A percentile compares a stretch with the other conserved stretches of the same genome.
phyloP scores from a whole-genome alignment of 2,329 filamentous ascomycete species.

The Ceratocystis alfenasii region DNA sequence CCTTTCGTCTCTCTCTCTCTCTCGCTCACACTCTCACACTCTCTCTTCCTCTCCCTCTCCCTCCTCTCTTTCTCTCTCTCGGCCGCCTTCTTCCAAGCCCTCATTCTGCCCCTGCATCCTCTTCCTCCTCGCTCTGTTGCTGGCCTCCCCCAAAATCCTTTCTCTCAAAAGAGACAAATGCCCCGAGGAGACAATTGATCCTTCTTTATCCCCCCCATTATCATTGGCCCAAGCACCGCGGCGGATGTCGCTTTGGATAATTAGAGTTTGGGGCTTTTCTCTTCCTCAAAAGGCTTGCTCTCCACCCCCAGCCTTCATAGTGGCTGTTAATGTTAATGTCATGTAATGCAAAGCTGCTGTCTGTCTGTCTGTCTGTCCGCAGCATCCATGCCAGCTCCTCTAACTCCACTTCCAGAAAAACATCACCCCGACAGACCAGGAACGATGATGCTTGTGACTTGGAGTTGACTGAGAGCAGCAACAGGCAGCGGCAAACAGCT shows the following conservation, averaged over 20 bases:
- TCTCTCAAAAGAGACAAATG: conserved; percentile 10
- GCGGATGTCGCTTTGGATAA: not conserved
- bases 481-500: too few species aligned
- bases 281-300: too few species aligned
- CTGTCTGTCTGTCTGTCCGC: too few species aligned
- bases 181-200: conserved; percentile 7
- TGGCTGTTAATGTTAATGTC: too few species aligned
- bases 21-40: not conserved
- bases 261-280: not conserved
- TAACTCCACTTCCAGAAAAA: too few species aligned
- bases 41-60: not conserved
- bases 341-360: too few species aligned
- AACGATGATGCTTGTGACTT: too few species aligned
- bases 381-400: too few species aligned
- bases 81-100: too few species aligned
- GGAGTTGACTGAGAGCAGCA: too few species aligned
- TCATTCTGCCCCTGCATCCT: not conserved
- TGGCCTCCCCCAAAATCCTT: not conserved
- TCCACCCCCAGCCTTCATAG: too few species aligned
- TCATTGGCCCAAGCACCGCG: not conserved
- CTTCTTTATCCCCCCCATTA: not conserved
- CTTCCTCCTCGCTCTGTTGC: not conserved
- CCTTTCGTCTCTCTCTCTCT: not conserved
- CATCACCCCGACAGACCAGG: too few species aligned
- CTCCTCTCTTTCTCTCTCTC: not conserved